Evolutionary conservation across 306 rosid genomes (phyloP), one percentile per base, ranked within the genome.

Genomic region (Cajanus cajan): DNA sequence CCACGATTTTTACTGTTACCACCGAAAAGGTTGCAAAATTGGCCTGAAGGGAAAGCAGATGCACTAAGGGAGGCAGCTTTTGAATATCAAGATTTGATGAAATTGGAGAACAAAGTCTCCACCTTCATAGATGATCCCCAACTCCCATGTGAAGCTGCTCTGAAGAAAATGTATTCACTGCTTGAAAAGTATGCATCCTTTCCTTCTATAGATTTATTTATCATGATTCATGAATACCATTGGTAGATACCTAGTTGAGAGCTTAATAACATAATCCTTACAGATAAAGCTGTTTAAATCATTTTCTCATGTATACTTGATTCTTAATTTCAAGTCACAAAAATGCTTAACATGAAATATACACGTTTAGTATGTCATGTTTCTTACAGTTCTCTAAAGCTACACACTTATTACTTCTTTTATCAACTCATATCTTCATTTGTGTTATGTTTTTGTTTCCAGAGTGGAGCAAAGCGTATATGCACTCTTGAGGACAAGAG

Each of bases 1-100:
- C n/a, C n/a, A n/a, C n/a, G n/a, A n/a, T n/a, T n/a, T n/a, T n/a
- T n/a, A n/a, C n/a, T n/a, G n/a, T n/a, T n/a, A n/a, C n/a, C n/a
- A n/a, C n/a, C n/a, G n/a, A n/a, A n/a, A n/a, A n/a, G n/a, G n/a
- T n/a, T n/a, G n/a, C n/a, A n/a, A n/a, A 98, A 96, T 82, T 96
- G 99, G 99, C 99, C 99, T 33, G 99, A 96, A 85, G 99, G 99
- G 79, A 96, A 96, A 85, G 97, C 97, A 25, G 99, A 96, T 83
- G 99, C 99, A 57, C 78, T 96, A 68, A 91, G 99, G 90, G 99
- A 96, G 81, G 98, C 99, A 21, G 89, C 99, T 74, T 96, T 96
- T 71, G 99, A 96, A 74, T 93, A 90, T 84, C 99, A 96, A 71
- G 99, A 93, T 86, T 82, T 96, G 64, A 82, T 91, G 86, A 96